phyloP scores from a whole-genome alignment of 2,329 filamentous ascomycete genomes.

The Hysterium pulicare region DNA sequence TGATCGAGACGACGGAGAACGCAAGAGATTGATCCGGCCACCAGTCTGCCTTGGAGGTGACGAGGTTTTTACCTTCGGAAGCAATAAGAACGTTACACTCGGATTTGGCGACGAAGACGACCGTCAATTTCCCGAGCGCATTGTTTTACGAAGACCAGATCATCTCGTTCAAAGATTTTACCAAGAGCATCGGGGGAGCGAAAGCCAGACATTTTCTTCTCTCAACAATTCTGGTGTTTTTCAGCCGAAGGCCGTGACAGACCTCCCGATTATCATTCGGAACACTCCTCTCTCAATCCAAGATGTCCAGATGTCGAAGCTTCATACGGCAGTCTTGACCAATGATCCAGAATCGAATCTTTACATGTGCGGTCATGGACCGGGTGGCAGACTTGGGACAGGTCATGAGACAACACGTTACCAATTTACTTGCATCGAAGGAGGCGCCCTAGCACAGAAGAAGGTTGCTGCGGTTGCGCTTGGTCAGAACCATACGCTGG shows the following conservation, averaged over 20 bases:
- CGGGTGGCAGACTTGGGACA: conserved; percentile 81
- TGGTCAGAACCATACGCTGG: conserved; percentile 88
- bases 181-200: conserved; percentile 59
- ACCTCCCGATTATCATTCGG: conserved; percentile 69
- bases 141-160: conserved; percentile 71
- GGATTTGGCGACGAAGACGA: conserved; percentile 96
- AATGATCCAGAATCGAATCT: conserved; percentile 85
- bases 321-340: conserved; percentile 86
- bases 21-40: conserved; percentile 24
- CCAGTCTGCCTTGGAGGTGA: conserved; percentile 59
- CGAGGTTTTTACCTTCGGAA: conserved; percentile 90
- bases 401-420: conserved; percentile 90
- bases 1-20: conserved; percentile 36
- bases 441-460: conserved; percentile 67
- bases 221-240: conserved; percentile 31
- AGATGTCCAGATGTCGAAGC: conserved; percentile 82
- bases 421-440: conserved; percentile 77
- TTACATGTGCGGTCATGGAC: conserved; percentile 88
- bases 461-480: conserved; percentile 75
- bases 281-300: conserved; percentile 72
- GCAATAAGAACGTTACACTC: conserved; percentile 90
- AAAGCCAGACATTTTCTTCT: conserved; percentile 34
- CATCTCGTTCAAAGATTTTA: conserved; percentile 73
- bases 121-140: conserved; percentile 85
- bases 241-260: conserved; percentile 41